These are phyloP conservation scores for Gigaspora rosea DNA, from an alignment of 192 early-diverging fungal species.

Conservation along the genomic window DNA sequence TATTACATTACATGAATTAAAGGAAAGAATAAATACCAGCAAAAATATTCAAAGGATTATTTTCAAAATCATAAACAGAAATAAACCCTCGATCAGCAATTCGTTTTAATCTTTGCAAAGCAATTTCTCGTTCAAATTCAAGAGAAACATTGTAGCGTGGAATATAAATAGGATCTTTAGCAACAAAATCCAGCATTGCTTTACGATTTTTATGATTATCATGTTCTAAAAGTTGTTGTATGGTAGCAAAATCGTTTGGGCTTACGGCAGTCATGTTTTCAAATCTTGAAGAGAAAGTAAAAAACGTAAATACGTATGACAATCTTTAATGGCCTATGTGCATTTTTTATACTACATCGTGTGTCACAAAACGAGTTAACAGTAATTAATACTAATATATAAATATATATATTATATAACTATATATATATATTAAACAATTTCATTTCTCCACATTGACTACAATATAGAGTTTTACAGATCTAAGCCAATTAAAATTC, in stretches of 20 bases:
- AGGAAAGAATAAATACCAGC: constrained; percentile 37
- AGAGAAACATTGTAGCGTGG: constrained; percentile 68
- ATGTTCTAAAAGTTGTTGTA: constrained; percentile 41
- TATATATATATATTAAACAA: too few relatives aligned
- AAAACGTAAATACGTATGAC: too few relatives aligned
- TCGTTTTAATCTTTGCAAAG: constrained; percentile 54
- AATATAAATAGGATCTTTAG: constrained; percentile 55
- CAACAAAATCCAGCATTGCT: constrained; percentile 50
- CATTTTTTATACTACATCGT: too few relatives aligned
- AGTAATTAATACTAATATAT: too few relatives aligned
- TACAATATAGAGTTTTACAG: too few relatives aligned
- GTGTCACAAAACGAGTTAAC: too few relatives aligned
- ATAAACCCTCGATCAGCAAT: constrained; percentile 58
- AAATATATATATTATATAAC: too few relatives aligned
- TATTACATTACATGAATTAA: not conserved
- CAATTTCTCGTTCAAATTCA: constrained; percentile 64
- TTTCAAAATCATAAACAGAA: constrained; percentile 69
- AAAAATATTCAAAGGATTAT: constrained; percentile 67
- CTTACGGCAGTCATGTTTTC: too few relatives aligned
- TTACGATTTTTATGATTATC: constrained; percentile 62
- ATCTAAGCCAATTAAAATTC: too few relatives aligned
- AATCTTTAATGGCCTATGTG: too few relatives aligned
- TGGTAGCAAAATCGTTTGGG: not conserved
- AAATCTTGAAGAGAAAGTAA: too few relatives aligned
- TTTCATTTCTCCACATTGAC: too few relatives aligned